Base-by-base conservation (phyloP, 1,139 yeast genomes). In the Kurtzmaniella quercitrusa region DNA sequence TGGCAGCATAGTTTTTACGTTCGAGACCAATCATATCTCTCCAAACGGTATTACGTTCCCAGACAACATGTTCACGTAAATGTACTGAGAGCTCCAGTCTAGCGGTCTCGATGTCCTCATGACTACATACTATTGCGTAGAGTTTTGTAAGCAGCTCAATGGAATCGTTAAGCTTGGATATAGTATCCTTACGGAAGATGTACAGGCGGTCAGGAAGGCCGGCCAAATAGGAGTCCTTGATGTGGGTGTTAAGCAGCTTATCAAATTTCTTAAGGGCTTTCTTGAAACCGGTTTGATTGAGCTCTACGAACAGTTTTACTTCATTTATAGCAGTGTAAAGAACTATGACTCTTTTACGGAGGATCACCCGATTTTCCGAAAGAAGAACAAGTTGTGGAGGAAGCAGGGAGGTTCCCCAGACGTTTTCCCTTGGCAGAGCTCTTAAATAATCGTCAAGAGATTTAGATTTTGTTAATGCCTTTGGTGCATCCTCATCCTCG, bases 11-110 rank as follows among this genome's bases (percentile, higher is more conserved):
- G 19, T 65, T 57, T 47, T 73, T 82, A 57, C 95, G 79, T 62
- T 91, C 96, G 57, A 90, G 66, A 11, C 93, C 93, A 59, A 90
- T 84, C 88, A 91, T 84, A 56, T 82, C 87, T 55, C 82, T 77
- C 88, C 88, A 82, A 5, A 82, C 82, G 0, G 86, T 82, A 49
- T 81, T 79, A 63, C 88, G 70, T 59, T 82, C 88, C 85, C 88
- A 83, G 9, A 83, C 87, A 42, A 83, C 84, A 55, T 82, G 87
- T 50, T 83, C 89, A 56, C 86, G 75, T 47, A 83, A 65, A 53
- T 77, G 82, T 3, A 83, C 73, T 42, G 82, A 79, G 50, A 83
- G 66, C 52, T 79, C 83, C 11, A 66, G 56, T 48, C 63, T 68
- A 4, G 79, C 73, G 15, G 66, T 53, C 45, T 73, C 77, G 38